Evolutionary conservation across 2,329 filamentous ascomycete genomes (phyloP), one percentile per base, ranked within the genome.

Genomic region (Esteya vermicola): DNA sequence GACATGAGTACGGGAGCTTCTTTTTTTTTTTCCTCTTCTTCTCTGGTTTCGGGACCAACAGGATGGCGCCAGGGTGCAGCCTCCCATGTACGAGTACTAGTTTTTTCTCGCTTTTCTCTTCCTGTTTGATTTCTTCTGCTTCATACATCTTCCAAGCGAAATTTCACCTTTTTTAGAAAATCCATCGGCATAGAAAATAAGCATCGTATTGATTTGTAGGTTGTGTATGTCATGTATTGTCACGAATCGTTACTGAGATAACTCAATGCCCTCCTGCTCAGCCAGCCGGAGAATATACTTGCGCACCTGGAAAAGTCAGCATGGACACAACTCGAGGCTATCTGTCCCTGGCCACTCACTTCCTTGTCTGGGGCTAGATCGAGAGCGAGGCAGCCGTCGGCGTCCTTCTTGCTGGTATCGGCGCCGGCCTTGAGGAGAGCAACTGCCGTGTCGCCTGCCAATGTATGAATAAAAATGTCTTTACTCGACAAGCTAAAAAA

Each of bases 281-380:
- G 85, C 85, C 43, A 72, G 77, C 46, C 82, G 73, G 45, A 85
- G 52, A 37, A 95, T 82, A 58, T 83, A 95, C 43, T 71, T 75
- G 48, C 75, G 73, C 33, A 88, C 79, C 79, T 84, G 32, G 6
- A n/a, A n/a, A 9, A 9, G 28, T 31, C 28, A 31, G 28, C 28
- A 16, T 10, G 9, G 9, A 9, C 6, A 31, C 14, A 9, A 6
- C 14, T 9, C 14, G 9, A 31, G 7, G 25, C 13, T 13, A 26
- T 13, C 8, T 26, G 25, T 6, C 6, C 2, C 19, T 32, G n/a
- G 4, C 9, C 5, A 62, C 67, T 47, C 58, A 88, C 84, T 65
- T 89, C 89, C 41, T 70, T 73, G 61, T 95, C 88, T 1, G 91
- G 91, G 10, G 85, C 85, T 41, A 94, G 62, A 47, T 93, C 81